Percentiles rank a stretch among this genome's conserved stretches.
Conservation (phyloP, 2,329 filamentous ascomycete genomes). For the Trichoderma arundinaceum region DNA sequence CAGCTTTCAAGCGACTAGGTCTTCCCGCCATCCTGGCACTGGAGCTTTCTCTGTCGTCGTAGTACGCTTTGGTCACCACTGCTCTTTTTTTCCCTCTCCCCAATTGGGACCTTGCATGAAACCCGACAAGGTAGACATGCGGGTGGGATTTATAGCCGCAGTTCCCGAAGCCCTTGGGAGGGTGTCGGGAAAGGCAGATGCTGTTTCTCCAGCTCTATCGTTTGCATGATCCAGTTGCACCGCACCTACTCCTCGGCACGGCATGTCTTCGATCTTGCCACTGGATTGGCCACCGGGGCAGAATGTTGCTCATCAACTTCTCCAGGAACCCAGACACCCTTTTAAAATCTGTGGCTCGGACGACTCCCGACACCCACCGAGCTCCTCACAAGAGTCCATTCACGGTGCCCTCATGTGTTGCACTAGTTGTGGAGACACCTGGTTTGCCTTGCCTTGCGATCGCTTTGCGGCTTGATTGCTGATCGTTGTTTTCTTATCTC, state of each 20-base stretch:
- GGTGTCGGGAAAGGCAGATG: constrained; percentile 8
- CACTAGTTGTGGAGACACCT: constrained; percentile 9
- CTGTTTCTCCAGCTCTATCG: constrained; percentile 3
- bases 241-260: constrained; percentile 24
- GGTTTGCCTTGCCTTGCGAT: constrained; percentile 22
- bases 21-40: constrained; percentile 21
- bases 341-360: constrained; percentile 10
- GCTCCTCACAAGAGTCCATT: not conserved
- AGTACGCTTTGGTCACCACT: not conserved
- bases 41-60: not conserved
- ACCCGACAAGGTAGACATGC: constrained; percentile 5
- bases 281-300: constrained; percentile 7
- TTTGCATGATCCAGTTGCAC: constrained; percentile 18
- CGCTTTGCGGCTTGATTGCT: constrained; percentile 18
- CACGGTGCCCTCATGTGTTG: constrained; percentile 3
- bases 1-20: constrained; percentile 8
- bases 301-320: not conserved
- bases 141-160: constrained; percentile 27
- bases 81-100: not conserved
- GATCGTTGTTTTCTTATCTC: constrained; percentile 23
- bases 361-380: constrained; percentile 12
- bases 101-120: constrained; percentile 27
- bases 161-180: constrained; percentile 21
- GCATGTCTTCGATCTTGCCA: constrained; percentile 27
- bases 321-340: constrained; percentile 7